Base-by-base conservation (phyloP, 306 rosid genomes). In the Acacia confusa region DNA sequence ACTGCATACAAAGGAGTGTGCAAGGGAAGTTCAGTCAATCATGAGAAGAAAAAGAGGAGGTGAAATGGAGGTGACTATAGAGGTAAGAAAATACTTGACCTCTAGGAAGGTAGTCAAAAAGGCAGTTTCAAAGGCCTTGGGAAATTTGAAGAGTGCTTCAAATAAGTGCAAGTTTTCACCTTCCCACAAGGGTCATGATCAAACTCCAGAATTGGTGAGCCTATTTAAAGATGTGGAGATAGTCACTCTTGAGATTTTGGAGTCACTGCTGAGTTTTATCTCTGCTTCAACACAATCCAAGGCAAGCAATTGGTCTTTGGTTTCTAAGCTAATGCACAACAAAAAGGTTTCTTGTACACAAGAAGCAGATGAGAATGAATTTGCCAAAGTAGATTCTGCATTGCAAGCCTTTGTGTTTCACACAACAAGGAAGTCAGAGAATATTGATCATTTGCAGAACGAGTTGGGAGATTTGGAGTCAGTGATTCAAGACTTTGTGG, bases 281-380 rank as follows among this genome's bases (percentile, higher is more conserved):
- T 41, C 61, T 41, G 77, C 17, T 28, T 47, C 65, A 44, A 45
- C 72, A 47, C 19, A 22, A 30, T 24, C 66, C 48, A 47, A 80
- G 83, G 8, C 14, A 45, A 47, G 66, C 50, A 34, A 68, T 19
- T 34, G 74, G 83, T 63, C 74, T 32, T 60, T 80, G 15, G 65
- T 80, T 47, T 63, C 79, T 65, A 72, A 61, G 74, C 66, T 72
- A 15, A 45, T 44, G 83, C 52, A 63, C 20, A 73, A 22, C 74
- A 34, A 30, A 48, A 80, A 11, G 48, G 30, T 80, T 15, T n/a
- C 83, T 45, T 45, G 32, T 20, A 30, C 24, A 67, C 63, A 61
- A 61, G 78, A 34, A 44, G 66, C 43, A n/a, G 40, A 17, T 0
- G 50, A 50, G 9, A 80, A 63, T 34, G 52, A 72, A 73, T 73